phyloP scores from a whole-genome alignment of 768 basidiomycete genomes.

The Suillus fuscotomentosus region DNA sequence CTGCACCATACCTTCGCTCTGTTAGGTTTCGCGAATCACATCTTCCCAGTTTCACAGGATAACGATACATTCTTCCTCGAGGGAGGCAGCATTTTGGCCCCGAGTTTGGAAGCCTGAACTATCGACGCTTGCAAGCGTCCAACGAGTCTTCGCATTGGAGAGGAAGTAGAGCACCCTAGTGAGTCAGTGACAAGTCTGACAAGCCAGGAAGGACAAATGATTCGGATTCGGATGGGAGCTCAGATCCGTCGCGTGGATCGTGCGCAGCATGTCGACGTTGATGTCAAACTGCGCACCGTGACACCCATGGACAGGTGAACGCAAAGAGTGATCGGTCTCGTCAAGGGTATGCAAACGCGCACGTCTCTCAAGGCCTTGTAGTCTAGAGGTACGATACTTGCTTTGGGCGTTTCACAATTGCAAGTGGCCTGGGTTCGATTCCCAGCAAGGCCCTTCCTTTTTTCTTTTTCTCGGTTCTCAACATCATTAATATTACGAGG shows the following conservation, averaged over 20 bases:
- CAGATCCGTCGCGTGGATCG: too few relatives aligned
- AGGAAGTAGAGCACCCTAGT: too few relatives aligned
- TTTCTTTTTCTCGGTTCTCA: background rate
- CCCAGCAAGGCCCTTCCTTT: conserved; percentile 20
- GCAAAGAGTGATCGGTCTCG: too few relatives aligned
- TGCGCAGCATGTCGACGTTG: too few relatives aligned
- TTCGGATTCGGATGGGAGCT: too few relatives aligned
- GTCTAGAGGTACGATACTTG: conserved; percentile 40
- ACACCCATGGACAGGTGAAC: too few relatives aligned
- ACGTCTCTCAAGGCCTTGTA: conserved; percentile 21
- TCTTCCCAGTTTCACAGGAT: background rate
- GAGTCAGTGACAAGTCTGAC: background rate
- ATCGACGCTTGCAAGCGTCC: background rate
- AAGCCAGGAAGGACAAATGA: background rate
- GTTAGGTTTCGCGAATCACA: background rate
- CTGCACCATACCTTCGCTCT: background rate
- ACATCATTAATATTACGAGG: background rate
- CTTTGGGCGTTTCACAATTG: conserved; percentile 27
- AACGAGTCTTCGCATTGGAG: background rate
- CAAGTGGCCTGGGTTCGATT: conserved; percentile 25
- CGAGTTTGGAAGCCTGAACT: background rate
- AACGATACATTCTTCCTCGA: background rate
- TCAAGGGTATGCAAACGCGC: background rate
- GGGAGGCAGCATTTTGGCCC: background rate
- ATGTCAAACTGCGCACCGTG: too few relatives aligned